Conservation (phyloP, 2,329 filamentous ascomycete species). For the Anthostomella pinea region DNA sequence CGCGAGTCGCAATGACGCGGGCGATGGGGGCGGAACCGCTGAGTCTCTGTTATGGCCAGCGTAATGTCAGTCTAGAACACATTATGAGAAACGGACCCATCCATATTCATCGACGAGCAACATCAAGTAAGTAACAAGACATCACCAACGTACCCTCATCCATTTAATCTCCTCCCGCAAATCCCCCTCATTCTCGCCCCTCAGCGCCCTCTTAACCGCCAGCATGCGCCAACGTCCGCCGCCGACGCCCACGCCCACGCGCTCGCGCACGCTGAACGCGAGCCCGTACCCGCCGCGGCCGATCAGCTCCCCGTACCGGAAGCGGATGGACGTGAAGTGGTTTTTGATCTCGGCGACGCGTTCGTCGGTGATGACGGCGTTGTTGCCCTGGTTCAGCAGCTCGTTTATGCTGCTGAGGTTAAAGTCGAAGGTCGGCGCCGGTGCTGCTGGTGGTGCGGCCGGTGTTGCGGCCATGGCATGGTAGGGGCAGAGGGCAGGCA, state of each 20-base stretch:
- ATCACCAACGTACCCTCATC: constrained; percentile 7
- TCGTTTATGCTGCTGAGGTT: no score
- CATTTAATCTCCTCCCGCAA: constrained; percentile 5
- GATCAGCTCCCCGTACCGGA: constrained; percentile 2
- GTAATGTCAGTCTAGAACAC: no score
- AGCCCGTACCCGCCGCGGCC: constrained; percentile 8
- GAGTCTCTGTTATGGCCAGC: constrained; percentile 4
- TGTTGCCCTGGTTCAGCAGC: background rate
- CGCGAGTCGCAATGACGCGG: constrained; percentile 3
- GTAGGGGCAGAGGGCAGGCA: no score
- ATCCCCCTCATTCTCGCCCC: background rate
- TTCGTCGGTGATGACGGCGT: background rate
- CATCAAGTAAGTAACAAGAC: no score
- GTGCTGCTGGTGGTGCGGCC: no score
- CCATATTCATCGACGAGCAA: no score
- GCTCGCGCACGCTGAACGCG: constrained; percentile 2
- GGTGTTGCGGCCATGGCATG: no score
- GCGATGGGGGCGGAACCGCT: constrained; percentile 14
- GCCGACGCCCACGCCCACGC: no score
- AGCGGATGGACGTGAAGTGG: constrained; percentile 5
- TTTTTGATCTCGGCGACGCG: background rate
- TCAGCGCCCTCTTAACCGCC: constrained; percentile 8
- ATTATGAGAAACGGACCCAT: no score
- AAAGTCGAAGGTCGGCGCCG: no score
- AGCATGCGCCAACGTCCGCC: background rate